Percentiles rank a stretch among this genome's conserved stretches.
These are phyloP conservation scores for Hura crepitans DNA, from an alignment of 441 rosid species.

Conservation along the genomic window DNA sequence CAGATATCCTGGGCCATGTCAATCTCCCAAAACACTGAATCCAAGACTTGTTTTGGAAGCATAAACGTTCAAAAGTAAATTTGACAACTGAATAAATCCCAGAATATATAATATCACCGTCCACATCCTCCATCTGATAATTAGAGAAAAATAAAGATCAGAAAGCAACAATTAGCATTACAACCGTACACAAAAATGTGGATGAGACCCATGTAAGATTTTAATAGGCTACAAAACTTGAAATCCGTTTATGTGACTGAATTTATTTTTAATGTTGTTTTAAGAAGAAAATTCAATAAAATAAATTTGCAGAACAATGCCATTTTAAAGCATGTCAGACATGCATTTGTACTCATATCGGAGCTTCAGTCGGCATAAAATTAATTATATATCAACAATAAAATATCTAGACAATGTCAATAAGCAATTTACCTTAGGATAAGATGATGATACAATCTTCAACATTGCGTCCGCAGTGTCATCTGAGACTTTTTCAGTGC, in stretches of 20 bases:
- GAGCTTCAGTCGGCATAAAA: not conserved
- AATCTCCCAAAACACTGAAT: constrained; percentile 73
- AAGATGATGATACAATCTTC: constrained; percentile 46
- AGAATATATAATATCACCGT: constrained; percentile 58
- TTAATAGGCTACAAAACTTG: constrained; percentile 2
- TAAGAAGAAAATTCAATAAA: not conserved
- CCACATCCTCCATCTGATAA: constrained; percentile 48
- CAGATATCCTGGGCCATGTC: constrained; percentile 93
- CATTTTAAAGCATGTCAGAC: not conserved
- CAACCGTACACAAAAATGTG: constrained; percentile 9
- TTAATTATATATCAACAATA: constrained; percentile 8
- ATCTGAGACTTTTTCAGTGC: constrained; percentile 40
- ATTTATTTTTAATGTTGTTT: not conserved
- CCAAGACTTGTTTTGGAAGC: constrained; percentile 78
- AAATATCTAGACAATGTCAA: not conserved
- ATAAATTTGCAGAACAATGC: not conserved
- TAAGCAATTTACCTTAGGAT: constrained; percentile 43
- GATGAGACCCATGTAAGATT: not conserved
- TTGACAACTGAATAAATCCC: constrained; percentile 55
- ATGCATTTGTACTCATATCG: not conserved
- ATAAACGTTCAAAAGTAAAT: constrained; percentile 55
- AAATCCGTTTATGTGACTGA: not conserved
- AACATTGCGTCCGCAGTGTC: constrained; percentile 48
- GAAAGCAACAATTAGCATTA: constrained; percentile 1
- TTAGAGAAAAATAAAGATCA: constrained; percentile 19